Percentiles rank a stretch among this genome's conserved stretches.
Evolutionary conservation across 306 rosid genomes (phyloP).

Genomic region (Herpetospermum pedunculosum): DNA sequence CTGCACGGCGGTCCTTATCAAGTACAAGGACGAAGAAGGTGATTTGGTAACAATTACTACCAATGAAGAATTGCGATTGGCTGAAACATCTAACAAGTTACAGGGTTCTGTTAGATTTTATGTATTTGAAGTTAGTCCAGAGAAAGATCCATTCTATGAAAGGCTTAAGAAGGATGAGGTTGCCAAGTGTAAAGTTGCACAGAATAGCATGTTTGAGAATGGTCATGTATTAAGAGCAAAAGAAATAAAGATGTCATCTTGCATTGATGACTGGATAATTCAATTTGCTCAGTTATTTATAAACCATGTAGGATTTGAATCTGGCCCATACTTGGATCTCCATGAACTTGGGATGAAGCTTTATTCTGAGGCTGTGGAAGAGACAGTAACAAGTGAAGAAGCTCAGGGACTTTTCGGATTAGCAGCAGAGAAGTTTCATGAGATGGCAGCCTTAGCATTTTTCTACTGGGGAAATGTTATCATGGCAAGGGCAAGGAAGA

Average conservation of each 20-base stretch:
- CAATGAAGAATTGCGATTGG: slow-evolving; percentile 69
- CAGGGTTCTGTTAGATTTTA: slow-evolving; percentile 56
- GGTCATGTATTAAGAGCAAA: slow-evolving; percentile 26
- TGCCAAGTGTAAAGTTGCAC: slow-evolving; percentile 8
- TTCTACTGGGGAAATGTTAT: slow-evolving; percentile 96
- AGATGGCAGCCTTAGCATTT: slow-evolving; percentile 85
- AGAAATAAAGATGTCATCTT: slow-evolving; percentile 38
- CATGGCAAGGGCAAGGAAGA: slow-evolving; percentile 77
- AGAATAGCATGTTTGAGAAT: slow-evolving; percentile 22
- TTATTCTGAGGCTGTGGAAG: slow-evolving; percentile 95
- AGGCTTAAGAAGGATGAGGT: slow-evolving; percentile 23
- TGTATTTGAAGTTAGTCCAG: slow-evolving; percentile 50
- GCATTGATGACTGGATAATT: slow-evolving; percentile 86
- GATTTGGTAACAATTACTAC: slow-evolving; percentile 82
- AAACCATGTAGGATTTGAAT: slow-evolving; percentile 72
- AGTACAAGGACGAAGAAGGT: slow-evolving; percentile 80
- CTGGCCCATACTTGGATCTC: slow-evolving; percentile 60
- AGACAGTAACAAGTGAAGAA: slow-evolving; percentile 68
- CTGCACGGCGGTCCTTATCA: slow-evolving; percentile 57
- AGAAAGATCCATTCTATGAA: slow-evolving; percentile 51
- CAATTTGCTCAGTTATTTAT: slow-evolving; percentile 67
- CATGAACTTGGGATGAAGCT: slow-evolving; percentile 78
- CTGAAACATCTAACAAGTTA: slow-evolving; percentile 45
- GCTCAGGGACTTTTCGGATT: slow-evolving; percentile 69
- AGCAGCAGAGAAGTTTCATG: slow-evolving; percentile 77